Evolutionary conservation across 768 basidiomycete genomes (phyloP).

Genomic region (Russula sp.): DNA sequence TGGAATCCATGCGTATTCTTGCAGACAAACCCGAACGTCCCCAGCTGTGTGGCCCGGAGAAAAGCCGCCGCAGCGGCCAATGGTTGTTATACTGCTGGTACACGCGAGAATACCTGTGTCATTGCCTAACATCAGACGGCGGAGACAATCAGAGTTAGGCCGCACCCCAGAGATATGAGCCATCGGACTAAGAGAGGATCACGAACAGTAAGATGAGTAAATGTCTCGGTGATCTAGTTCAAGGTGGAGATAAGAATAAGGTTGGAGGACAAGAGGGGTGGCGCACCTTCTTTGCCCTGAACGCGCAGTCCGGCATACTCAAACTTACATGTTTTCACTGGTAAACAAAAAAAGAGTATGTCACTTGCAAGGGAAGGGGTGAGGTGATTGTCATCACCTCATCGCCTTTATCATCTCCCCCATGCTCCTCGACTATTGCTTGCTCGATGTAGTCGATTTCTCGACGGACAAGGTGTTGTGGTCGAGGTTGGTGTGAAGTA

Average conservation of each 20-base stretch:
- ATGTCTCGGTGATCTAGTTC: conserved; percentile 64
- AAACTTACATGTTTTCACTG: conserved; percentile 53
- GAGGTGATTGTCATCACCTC: conserved; percentile 29
- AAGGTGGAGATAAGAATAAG: conserved; percentile 15
- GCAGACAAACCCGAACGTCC: too few relatives aligned
- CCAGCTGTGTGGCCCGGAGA: too few relatives aligned
- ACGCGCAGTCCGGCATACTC: conserved; percentile 55
- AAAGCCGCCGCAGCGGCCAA: too few relatives aligned
- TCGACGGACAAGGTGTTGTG: conserved; percentile 61
- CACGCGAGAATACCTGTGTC: too few relatives aligned
- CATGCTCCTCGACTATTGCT: conserved; percentile 59
- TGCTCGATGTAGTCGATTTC: conserved; percentile 80
- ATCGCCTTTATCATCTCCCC: conserved; percentile 44
- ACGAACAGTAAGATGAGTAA: conserved; percentile 49
- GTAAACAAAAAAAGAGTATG: conserved; percentile 17
- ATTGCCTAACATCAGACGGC: neutral
- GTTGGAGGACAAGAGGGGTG: conserved; percentile 6
- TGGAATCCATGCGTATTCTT: too few relatives aligned
- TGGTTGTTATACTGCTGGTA: too few relatives aligned
- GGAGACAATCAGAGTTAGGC: conserved; percentile 7
- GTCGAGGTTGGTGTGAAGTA: conserved; percentile 66
- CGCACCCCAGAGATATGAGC: neutral
- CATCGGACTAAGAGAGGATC: conserved; percentile 2
- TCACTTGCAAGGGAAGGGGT: neutral
- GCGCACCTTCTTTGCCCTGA: conserved; percentile 63